phyloP scores from a whole-genome alignment of 768 basidiomycete species.

The Serendipita sp. region DNA sequence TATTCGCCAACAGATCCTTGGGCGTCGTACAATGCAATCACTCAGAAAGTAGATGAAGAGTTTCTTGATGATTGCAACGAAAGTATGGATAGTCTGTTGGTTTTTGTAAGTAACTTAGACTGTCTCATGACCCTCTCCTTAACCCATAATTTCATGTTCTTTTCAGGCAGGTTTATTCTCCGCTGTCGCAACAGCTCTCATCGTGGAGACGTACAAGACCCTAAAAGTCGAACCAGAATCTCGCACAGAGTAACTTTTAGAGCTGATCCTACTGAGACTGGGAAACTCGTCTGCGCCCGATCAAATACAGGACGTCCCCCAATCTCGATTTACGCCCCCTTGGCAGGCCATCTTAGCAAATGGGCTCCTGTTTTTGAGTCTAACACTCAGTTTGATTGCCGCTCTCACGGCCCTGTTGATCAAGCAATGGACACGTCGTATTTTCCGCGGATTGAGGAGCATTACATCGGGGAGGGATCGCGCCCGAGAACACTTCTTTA shows the following conservation, averaged over 20 bases:
- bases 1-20: neutral
- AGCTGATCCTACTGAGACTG: neutral
- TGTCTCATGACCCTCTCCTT: neutral
- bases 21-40: neutral
- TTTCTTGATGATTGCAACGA: neutral
- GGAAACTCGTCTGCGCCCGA: neutral
- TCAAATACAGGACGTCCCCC: neutral
- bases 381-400: neutral
- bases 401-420: neutral
- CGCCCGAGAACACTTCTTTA: neutral
- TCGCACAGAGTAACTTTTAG: neutral
- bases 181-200: neutral
- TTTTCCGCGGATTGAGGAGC: neutral
- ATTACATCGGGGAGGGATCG: neutral
- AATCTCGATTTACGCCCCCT: neutral
- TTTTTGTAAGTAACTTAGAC: neutral
- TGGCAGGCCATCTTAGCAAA: neutral
- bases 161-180: neutral
- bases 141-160: too few relatives aligned
- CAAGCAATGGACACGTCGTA: neutral
- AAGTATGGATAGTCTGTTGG: neutral
- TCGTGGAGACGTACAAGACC: neutral
- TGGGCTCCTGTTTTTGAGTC: neutral
- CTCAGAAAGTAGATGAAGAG: neutral
- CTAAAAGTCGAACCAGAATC: neutral